A percentile compares a stretch with the other conserved stretches of the same genome.
phyloP scores from a whole-genome alignment of 805 yeast genomes.

The Isabelozyma gotoi region DNA sequence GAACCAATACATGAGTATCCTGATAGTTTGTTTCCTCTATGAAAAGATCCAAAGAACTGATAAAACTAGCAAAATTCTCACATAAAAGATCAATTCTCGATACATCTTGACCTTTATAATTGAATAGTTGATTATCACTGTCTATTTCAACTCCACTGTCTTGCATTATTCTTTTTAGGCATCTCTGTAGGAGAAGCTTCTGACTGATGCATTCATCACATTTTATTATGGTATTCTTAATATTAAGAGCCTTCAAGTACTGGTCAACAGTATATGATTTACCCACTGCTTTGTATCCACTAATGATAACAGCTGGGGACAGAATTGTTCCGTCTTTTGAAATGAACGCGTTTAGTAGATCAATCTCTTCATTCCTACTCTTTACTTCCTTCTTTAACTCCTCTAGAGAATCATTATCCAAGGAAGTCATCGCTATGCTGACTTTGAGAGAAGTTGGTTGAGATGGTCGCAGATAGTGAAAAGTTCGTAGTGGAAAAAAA shows the following conservation, averaged over 20 bases:
- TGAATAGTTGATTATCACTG: conserved; percentile 14
- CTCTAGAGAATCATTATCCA: neutral
- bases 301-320: conserved; percentile 41
- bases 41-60: conserved; percentile 41
- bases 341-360: conserved; percentile 34
- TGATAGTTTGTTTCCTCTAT: conserved; percentile 25
- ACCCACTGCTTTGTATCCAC: conserved; percentile 51
- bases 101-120: conserved; percentile 24
- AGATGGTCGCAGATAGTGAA: too few species aligned
- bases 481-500: neutral
- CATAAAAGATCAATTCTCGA: conserved; percentile 30
- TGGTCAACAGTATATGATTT: conserved; percentile 39
- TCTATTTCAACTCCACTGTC: conserved; percentile 33
- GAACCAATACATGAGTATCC: conserved; percentile 42
- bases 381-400: conserved; percentile 15
- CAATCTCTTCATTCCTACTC: conserved; percentile 34
- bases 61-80: conserved; percentile 42
- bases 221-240: conserved; percentile 29
- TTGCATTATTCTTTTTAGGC: conserved; percentile 34
- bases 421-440: too few species aligned
- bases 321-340: conserved; percentile 22
- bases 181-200: conserved; percentile 40
- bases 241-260: conserved; percentile 26
- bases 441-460: too few species aligned
- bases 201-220: conserved; percentile 48